phyloP scores from a whole-genome alignment of 495 filamentous ascomycete genomes.

The Talaromyces liani region DNA sequence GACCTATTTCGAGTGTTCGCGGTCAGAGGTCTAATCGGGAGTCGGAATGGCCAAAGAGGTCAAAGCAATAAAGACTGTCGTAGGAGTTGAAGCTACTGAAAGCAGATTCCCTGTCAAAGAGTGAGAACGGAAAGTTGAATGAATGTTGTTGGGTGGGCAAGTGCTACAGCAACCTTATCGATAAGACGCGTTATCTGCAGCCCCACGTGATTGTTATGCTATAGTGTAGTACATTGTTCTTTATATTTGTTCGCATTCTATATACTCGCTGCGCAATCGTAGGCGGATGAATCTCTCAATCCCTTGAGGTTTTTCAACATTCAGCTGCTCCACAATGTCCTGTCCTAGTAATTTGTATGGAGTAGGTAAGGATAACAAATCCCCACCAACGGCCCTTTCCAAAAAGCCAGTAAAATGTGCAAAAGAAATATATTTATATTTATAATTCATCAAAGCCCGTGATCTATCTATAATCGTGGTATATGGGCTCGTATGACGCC shows the following conservation, averaged over 20 bases:
- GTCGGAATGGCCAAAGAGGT: neutral
- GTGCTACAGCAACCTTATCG: constrained; percentile 21
- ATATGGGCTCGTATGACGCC: constrained; percentile 6
- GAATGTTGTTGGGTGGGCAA: neutral
- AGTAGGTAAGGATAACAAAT: too few relatives aligned
- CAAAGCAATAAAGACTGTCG: neutral
- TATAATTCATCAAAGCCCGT: neutral
- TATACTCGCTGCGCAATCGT: too few relatives aligned
- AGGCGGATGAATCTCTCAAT: neutral
- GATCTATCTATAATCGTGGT: constrained; percentile 14
- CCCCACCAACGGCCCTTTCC: neutral
- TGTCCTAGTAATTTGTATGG: too few relatives aligned
- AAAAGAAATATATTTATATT: neutral
- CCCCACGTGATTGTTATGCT: neutral
- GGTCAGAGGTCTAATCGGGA: neutral
- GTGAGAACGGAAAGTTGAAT: constrained; percentile 2
- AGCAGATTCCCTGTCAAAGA: constrained; percentile 9
- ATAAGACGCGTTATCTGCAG: constrained; percentile 15
- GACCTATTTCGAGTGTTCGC: neutral
- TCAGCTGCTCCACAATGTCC: too few relatives aligned
- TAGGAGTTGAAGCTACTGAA: neutral
- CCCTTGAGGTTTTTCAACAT: too few relatives aligned
- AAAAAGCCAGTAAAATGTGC: neutral
- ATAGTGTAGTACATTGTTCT: neutral
- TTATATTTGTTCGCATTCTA: too few relatives aligned